phyloP scores from a whole-genome alignment of 306 rosid species.

The Canavalia ensiformis region DNA sequence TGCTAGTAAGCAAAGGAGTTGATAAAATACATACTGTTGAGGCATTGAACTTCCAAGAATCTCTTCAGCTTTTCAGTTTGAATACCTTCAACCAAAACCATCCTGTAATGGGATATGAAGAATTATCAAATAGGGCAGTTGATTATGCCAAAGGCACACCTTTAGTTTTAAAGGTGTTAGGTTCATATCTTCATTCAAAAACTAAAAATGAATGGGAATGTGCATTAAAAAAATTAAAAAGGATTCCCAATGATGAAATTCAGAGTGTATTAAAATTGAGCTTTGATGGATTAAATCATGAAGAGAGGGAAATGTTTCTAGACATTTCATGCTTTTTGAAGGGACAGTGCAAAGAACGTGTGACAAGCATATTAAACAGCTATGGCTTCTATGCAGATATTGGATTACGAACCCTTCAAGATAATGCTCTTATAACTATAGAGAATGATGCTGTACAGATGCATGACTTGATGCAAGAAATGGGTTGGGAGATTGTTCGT shows the following conservation, averaged over 20 bases:
- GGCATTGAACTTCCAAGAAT: neutral
- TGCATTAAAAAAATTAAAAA: neutral
- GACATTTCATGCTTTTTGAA: constrained; percentile 10
- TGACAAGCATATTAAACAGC: neutral
- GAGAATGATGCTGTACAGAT: neutral
- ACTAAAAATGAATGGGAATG: constrained; percentile 17
- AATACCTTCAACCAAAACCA: constrained; percentile 9
- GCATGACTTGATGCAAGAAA: constrained; percentile 46
- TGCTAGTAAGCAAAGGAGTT: neutral
- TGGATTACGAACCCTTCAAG: neutral
- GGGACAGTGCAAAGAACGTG: neutral
- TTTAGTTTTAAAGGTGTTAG: constrained; percentile 31
- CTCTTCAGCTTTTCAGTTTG: neutral
- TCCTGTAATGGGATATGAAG: neutral
- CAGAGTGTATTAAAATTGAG: neutral
- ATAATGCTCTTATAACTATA: constrained; percentile 36
- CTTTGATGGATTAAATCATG: neutral
- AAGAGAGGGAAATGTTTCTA: constrained; percentile 1
- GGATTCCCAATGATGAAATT: neutral
- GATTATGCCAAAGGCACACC: constrained; percentile 35
- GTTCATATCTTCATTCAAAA: constrained; percentile 22
- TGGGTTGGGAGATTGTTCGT: constrained; percentile 33
- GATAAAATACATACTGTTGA: neutral
- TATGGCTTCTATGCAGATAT: neutral
- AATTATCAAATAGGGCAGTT: neutral